These are phyloP conservation scores for Talaromyces stipitatus DNA, from an alignment of 495 filamentous ascomycete species.

Conservation along the genomic window DNA sequence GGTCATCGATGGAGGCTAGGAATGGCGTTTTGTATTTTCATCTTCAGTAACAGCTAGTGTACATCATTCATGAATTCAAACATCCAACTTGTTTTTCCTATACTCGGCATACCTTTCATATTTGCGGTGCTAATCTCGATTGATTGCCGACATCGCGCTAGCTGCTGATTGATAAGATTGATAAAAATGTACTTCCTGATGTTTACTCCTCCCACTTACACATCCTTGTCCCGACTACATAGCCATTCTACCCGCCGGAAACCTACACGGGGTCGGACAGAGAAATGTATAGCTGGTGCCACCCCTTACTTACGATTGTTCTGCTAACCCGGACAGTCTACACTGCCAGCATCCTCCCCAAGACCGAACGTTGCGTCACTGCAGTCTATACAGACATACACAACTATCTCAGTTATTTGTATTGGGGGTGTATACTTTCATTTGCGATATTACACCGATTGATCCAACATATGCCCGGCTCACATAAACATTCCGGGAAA, in stretches of 20 bases:
- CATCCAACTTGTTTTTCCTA: background rate
- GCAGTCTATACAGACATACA: constrained; percentile 19
- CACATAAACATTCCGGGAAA: background rate
- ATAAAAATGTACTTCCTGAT: background rate
- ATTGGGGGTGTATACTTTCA: background rate
- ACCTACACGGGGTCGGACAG: background rate
- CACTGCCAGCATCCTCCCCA: background rate
- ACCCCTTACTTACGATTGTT: background rate
- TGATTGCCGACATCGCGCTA: background rate
- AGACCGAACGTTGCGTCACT: constrained; percentile 27
- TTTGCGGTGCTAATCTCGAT: background rate
- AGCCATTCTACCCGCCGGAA: background rate
- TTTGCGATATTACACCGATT: background rate
- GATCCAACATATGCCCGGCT: background rate
- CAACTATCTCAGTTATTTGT: background rate
- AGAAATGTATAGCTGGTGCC: background rate
- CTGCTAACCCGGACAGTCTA: background rate
- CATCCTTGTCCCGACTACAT: too few relatives aligned
- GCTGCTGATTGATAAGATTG: constrained; percentile 5
- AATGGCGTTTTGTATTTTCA: background rate
- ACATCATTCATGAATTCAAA: background rate
- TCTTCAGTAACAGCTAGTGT: background rate
- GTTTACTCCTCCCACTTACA: background rate
- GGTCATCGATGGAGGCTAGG: background rate
- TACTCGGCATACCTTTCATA: background rate